Percentiles rank a stretch among this genome's conserved stretches.
Evolutionary conservation across 768 basidiomycete species (phyloP).

Genomic region (Polyporus arcularius): DNA sequence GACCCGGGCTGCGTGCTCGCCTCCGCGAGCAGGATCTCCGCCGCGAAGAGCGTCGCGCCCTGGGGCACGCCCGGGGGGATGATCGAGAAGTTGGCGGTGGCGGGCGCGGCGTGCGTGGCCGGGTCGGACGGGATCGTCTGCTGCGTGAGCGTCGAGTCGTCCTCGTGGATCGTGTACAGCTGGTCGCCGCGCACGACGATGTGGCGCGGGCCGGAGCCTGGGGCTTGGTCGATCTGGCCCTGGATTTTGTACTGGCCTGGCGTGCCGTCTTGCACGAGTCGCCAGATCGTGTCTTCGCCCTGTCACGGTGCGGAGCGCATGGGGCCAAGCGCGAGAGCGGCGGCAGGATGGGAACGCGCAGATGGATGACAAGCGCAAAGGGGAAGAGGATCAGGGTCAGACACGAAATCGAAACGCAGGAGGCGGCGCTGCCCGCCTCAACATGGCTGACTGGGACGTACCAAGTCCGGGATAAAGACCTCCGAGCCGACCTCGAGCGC

Average conservation of each 20-base stretch:
- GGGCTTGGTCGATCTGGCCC: slow-evolving; percentile 59
- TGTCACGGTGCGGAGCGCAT: slow-evolving; percentile 24
- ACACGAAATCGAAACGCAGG: background rate
- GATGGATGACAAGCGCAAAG: background rate
- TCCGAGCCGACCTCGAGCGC: slow-evolving; percentile 55
- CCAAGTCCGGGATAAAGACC: slow-evolving; percentile 69
- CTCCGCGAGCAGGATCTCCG: slow-evolving; percentile 62
- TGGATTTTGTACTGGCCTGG: slow-evolving; percentile 53
- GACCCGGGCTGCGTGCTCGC: slow-evolving; percentile 37
- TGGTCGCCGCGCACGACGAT: slow-evolving; percentile 41
- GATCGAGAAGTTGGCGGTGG: slow-evolving; percentile 51
- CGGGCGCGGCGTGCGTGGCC: slow-evolving; percentile 44
- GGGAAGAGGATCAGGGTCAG: background rate
- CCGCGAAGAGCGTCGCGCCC: slow-evolving; percentile 48
- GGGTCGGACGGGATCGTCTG: slow-evolving; percentile 56
- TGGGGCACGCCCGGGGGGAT: slow-evolving; percentile 43
- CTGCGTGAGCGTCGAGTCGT: slow-evolving; percentile 56
- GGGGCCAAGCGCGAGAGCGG: background rate
- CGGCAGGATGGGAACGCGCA: background rate
- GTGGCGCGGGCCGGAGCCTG: slow-evolving; percentile 64
- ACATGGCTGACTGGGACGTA: slow-evolving; percentile 30
- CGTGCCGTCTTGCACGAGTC: slow-evolving; percentile 46
- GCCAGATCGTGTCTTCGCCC: slow-evolving; percentile 73
- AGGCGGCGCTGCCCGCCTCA: background rate
- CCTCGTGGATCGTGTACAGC: slow-evolving; percentile 57